Conservation (phyloP, 306 rosid species). For the cucumber (Cucumis sativus) region Cucumber_9930_V3 NC_026660.2:469001-469500, state of each 20-base stretch:
- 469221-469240: conserved; percentile 5
- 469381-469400: not conserved
- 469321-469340: conserved; percentile 23
- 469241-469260: not conserved
- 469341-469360: not conserved
- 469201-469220: conserved; percentile 5
- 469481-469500: not conserved
- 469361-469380: not conserved
- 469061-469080: not conserved
- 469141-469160: conserved; percentile 20
- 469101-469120: not conserved
- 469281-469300: conserved; percentile 3
- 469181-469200: conserved; percentile 7
- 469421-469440: conserved; percentile 3
- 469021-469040: conserved; percentile 4
- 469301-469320: conserved; percentile 36
- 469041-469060: conserved; percentile 8
- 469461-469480: not conserved
- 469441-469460: not conserved
- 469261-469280: not conserved
- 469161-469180: conserved; percentile 36
- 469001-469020: not conserved
- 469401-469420: not conserved
- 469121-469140: conserved; percentile 19
- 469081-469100: conserved; percentile 14